Evolutionary conservation across 2,329 filamentous ascomycete genomes (phyloP).

Genomic region (Parastagonospora avenae): DNA sequence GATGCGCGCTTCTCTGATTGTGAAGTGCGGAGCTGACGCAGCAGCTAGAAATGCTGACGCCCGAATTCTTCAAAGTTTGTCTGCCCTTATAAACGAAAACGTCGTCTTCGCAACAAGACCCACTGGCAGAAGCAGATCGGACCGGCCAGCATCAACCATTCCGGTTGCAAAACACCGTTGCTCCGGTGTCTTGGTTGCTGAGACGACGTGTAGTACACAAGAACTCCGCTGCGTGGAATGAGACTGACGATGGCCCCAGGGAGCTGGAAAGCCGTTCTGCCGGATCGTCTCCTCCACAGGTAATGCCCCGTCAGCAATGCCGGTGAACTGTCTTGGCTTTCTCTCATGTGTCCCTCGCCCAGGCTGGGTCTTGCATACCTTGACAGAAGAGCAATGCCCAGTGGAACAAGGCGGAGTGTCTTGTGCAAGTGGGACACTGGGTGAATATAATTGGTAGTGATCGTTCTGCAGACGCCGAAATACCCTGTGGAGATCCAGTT

Average conservation of each 20-base stretch:
- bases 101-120: too few species aligned
- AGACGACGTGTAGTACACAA: neutral
- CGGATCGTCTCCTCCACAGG: neutral
- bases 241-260: neutral
- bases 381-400: neutral
- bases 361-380: neutral
- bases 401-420: neutral
- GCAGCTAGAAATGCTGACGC: slow-evolving; percentile 1
- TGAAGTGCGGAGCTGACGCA: slow-evolving; percentile 13
- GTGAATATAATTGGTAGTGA: too few species aligned
- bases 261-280: slow-evolving; percentile 4
- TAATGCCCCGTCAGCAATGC: neutral
- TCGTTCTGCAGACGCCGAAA: too few species aligned
- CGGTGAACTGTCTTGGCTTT: neutral
- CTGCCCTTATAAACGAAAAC: neutral
- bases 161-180: too few species aligned
- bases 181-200: neutral
- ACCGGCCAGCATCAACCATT: too few species aligned
- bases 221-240: slow-evolving; percentile 1
- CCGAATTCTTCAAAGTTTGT: neutral
- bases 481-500: too few species aligned
- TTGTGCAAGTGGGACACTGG: neutral
- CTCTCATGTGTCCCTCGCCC: neutral
- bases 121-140: too few species aligned
- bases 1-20: slow-evolving; percentile 1